Base-by-base conservation (phyloP, 202 grass and related monocot species). In the Digitaria exilis region DNA sequence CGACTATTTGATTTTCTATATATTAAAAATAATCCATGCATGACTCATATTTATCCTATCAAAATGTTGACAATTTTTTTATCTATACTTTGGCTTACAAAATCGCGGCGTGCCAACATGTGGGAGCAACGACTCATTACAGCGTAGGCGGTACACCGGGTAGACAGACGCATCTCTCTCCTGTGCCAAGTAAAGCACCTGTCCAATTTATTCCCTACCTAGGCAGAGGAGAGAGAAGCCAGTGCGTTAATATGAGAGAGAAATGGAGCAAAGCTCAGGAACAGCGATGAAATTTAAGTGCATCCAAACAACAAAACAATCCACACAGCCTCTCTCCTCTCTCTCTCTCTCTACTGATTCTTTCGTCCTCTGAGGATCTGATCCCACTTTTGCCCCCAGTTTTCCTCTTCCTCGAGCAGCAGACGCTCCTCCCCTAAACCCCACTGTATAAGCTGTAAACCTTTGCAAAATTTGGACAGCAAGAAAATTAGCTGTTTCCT, bases 241-340 rank as follows among this genome's bases (percentile, higher is more conserved):
- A 63, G 3, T 10, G 5, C 19, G 30, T 35, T 65, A 78, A 48
- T 31, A 44, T 2, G 44, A 65, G 56, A 63, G 21, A 51, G 56
- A 82, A 2, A n/a, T 1, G 26, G 6, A 3, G 13, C 70, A 28
- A 30, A 35, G 59, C 4, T 16, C 6, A 55, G 6, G 49, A 9
- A 13, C 5, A 61, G 56, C 16, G 25, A 77, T 45, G 74, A 76
- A 60, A 58, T 60, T 60, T 22, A 77, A 76, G 73, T 30, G 24
- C 55, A 77, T 61, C 15, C 55, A 61, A 61, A 77, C 74, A 77
- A 77, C 15, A 74, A 74, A 55, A 51, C 25, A 30, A 30, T 11
- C 18, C 1, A 18, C 3, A 7, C 1, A 2, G 4, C 14, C 65
- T 25, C 21, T 42, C 65, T 13, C 29, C 7, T 39, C 37, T 39